phyloP scores from a whole-genome alignment of 1,284 basidiomycete genomes.

The Stygiomarasmius scandens region DNA sequence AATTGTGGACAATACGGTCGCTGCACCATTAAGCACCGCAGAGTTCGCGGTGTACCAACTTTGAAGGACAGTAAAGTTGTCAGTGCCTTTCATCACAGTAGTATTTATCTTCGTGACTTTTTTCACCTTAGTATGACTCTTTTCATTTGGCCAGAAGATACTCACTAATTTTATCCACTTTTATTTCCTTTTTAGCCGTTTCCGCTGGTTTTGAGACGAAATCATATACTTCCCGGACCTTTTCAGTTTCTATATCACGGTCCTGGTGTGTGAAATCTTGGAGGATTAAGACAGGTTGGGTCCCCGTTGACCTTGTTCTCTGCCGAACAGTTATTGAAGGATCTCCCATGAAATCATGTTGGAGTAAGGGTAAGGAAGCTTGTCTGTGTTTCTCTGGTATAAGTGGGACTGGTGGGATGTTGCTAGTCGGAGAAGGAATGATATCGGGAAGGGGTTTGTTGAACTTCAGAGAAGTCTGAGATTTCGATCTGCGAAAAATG shows the following conservation, averaged over 20 bases:
- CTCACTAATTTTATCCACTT: conserved; percentile 1
- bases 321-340: neutral
- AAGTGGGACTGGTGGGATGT: neutral
- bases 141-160: neutral
- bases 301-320: neutral
- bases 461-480: neutral
- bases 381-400: neutral
- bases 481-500: neutral
- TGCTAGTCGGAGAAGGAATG: too few species aligned
- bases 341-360: neutral
- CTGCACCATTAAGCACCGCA: conserved; percentile 1
- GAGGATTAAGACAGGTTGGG: neutral
- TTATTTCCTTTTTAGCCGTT: conserved; percentile 1
- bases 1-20: neutral
- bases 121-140: neutral
- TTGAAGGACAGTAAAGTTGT: conserved; percentile 1
- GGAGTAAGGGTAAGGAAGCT: neutral
- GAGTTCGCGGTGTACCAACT: conserved; percentile 9
- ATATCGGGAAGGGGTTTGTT: neutral
- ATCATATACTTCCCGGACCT: neutral
- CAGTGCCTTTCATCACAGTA: neutral
- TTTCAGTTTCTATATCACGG: neutral
- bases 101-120: conserved; percentile 1
- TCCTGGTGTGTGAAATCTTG: neutral
- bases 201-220: neutral